Conservation (phyloP, 2,329 filamentous ascomycete genomes). For the Emergomyces pasteurianus region DNA sequence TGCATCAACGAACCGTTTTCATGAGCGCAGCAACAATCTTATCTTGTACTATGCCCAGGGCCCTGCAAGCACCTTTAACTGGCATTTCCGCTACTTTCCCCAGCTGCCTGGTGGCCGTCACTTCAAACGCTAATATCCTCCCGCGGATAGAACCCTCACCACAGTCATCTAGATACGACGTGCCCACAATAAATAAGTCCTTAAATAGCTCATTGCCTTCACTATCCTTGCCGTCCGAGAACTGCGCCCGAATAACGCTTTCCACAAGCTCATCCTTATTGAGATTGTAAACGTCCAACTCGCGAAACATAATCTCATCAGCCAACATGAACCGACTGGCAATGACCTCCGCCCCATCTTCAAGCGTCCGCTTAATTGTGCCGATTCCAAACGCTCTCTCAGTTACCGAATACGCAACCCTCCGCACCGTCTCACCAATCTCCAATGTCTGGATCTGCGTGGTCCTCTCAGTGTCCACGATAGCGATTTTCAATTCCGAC, state of each 20-base stretch:
- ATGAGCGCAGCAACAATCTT: conserved; percentile 78
- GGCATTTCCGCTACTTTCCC: conserved; percentile 58
- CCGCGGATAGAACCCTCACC: conserved; percentile 49
- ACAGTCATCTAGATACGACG: conserved; percentile 57
- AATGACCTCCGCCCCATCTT: conserved; percentile 60
- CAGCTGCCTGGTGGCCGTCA: conserved; percentile 57
- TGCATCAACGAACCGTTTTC: conserved; percentile 55
- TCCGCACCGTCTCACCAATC: conserved; percentile 70
- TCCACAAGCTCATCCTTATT: conserved; percentile 66
- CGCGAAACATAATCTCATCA: conserved; percentile 77
- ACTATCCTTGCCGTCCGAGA: conserved; percentile 48
- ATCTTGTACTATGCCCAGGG: conserved; percentile 60
- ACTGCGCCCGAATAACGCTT: conserved; percentile 63
- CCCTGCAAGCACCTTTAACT: conserved; percentile 70
- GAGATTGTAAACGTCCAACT: conserved; percentile 59
- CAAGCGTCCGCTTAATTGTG: conserved; percentile 64
- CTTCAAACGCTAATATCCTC: conserved; percentile 72
- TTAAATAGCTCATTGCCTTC: conserved; percentile 38
- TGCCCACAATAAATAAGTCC: conserved; percentile 86
- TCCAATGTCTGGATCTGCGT: conserved; percentile 77
- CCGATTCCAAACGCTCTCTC: conserved; percentile 78
- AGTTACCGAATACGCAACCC: conserved; percentile 70
- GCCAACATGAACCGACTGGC: conserved; percentile 76
- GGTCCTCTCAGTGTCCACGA: conserved; percentile 70
- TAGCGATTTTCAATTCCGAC: conserved; percentile 62